Evolutionary conservation across 306 rosid species (phyloP), one percentile per base, ranked within the genome.

Genomic region (Alnus glutinosa): DNA sequence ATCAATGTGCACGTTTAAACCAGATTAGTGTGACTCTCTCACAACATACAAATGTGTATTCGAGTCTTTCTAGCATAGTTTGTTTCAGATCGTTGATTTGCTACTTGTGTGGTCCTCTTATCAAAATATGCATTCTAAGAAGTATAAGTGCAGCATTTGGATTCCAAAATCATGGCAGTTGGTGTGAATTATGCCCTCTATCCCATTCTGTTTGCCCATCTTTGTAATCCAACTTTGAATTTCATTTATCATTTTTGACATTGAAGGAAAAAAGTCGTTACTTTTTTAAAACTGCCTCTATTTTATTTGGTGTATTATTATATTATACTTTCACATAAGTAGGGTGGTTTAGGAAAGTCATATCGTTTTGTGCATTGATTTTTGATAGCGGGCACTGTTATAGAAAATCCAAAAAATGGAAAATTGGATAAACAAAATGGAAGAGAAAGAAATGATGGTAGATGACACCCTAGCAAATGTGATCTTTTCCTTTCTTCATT

Each of bases 391-490:
- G 6, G 30, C 42, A 13, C 44, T 7, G 9, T 63, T 63, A 5
- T 14, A 13, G 44, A 34, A 34, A 46, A 13, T 63, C 46, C 6
- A 34, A 34, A 32, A 32, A 34, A 10, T 1, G 28, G 67, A 28
- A 4, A 5, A 42, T 42, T 4, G 46, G 46, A 11, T 6, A 59
- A 30, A 9, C 12, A 59, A 59, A 59, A 28, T 59, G 67, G 37
- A 59, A 28, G 67, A 59, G 12, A 19, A 59, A 9, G 66, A 76
- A 78, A 70, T 76, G 75, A 63, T 47, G 75, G 23, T 77, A 19
- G 81, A 77, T 75, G 80, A 86, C 78, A 44, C 73, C 90, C 85
- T 46, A 80, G 74, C 82, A 67, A 80, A 30, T 58, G 64, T 36
- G 78, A 80, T 64, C 3, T 42, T 42, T 42, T 42, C 46, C 5